Conservation (phyloP, 805 yeast species). For the Hanseniaspora meyeri region DNA sequence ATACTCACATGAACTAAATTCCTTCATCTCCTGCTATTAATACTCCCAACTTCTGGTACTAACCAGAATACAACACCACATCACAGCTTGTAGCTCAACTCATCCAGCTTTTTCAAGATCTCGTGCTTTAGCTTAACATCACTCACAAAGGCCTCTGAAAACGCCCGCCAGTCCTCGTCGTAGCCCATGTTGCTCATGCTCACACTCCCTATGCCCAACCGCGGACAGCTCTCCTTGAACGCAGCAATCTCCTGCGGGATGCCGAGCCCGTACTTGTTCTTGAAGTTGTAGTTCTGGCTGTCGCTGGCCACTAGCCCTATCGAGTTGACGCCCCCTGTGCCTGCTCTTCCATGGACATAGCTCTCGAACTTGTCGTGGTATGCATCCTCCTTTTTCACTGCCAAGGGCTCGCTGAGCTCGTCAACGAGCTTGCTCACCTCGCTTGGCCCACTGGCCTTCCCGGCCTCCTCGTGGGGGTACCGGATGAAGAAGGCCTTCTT, state of each 20-base stretch:
- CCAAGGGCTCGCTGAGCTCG: neutral
- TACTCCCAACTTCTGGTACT: too few relatives aligned
- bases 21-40: too few relatives aligned
- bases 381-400: neutral
- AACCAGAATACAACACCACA: too few relatives aligned
- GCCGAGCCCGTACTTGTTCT: neutral
- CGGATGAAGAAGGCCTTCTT: neutral
- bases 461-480: neutral
- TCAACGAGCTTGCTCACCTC: neutral
- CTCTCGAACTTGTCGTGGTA: neutral
- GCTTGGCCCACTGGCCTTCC: too few relatives aligned
- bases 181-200: slow-evolving; percentile 8
- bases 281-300: neutral
- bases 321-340: neutral
- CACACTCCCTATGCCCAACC: neutral
- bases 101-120: neutral
- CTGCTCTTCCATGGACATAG: neutral
- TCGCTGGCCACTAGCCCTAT: neutral
- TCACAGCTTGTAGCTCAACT: neutral
- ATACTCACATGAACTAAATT: too few relatives aligned
- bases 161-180: slow-evolving; percentile 9
- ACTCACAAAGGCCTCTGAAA: neutral
- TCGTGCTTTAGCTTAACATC: neutral
- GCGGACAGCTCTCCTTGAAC: neutral
- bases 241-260: neutral